phyloP scores from a whole-genome alignment of 371 early-diverging fungal genomes.

The Apophysomyces trapeziformis region DNA sequence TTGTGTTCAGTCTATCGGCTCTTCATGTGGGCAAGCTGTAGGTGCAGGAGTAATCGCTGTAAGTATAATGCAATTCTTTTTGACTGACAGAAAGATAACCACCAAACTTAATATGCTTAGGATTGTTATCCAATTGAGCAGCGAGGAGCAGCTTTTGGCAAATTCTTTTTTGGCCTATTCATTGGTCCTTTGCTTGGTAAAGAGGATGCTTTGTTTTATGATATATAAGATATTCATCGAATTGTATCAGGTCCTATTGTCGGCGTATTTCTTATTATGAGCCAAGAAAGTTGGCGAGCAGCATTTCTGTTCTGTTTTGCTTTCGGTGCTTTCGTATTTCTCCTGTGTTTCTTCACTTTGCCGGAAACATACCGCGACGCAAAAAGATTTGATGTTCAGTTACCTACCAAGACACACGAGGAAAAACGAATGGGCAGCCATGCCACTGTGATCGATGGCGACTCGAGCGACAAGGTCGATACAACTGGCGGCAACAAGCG shows the following conservation, averaged over 20 bases:
- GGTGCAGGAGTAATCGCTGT: slow-evolving; percentile 58
- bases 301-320: slow-evolving; percentile 67
- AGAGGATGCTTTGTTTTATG: slow-evolving; percentile 30
- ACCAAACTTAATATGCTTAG: neutral
- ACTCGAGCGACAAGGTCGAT: neutral
- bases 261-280: slow-evolving; percentile 41
- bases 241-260: slow-evolving; percentile 35
- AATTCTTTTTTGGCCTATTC: slow-evolving; percentile 58
- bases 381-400: slow-evolving; percentile 17
- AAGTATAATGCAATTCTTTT: neutral
- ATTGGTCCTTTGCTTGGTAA: slow-evolving; percentile 53
- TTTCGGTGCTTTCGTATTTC: slow-evolving; percentile 48
- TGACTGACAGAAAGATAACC: neutral
- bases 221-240: too few relatives aligned
- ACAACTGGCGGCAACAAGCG: neutral
- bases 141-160: slow-evolving; percentile 44
- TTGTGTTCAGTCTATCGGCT: slow-evolving; percentile 72
- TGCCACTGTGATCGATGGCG: neutral
- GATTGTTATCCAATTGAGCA: slow-evolving; percentile 35
- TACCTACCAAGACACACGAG: neutral
- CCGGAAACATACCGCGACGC: slow-evolving; percentile 67
- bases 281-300: slow-evolving; percentile 56
- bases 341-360: slow-evolving; percentile 53
- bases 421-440: neutral
- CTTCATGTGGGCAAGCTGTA: slow-evolving; percentile 64